phyloP scores from a whole-genome alignment of 2,329 filamentous ascomycete species.

The Penicillium psychrosexuale region DNA sequence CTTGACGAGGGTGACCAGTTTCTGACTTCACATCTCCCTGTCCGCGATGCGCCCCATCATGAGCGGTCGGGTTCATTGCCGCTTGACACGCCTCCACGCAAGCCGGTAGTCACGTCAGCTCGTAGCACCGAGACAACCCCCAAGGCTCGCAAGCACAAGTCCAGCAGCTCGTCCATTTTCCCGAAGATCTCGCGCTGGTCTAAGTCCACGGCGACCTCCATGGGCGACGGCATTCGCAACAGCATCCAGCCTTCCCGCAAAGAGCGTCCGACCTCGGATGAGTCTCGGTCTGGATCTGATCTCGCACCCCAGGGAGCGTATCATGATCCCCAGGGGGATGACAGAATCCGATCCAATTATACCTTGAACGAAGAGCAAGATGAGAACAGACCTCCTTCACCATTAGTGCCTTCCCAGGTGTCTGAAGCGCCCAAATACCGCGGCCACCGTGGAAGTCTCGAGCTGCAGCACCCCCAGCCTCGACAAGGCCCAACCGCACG shows the following conservation, averaged over 20 bases:
- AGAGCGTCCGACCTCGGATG: slow-evolving; percentile 59
- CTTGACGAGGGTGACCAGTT: slow-evolving; percentile 51
- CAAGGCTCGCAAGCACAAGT: slow-evolving; percentile 79
- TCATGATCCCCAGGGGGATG: slow-evolving; percentile 47
- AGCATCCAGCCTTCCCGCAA: slow-evolving; percentile 55
- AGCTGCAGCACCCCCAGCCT: slow-evolving; percentile 64
- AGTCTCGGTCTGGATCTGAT: slow-evolving; percentile 76
- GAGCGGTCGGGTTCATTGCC: slow-evolving; percentile 44
- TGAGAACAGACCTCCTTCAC: slow-evolving; percentile 55
- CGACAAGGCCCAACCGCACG: slow-evolving; percentile 60
- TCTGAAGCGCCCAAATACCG: slow-evolving; percentile 62
- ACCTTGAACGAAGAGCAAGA: slow-evolving; percentile 42
- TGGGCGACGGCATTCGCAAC: slow-evolving; percentile 71
- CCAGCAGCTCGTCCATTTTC: slow-evolving; percentile 74
- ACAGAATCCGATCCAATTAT: slow-evolving; percentile 44
- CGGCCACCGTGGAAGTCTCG: slow-evolving; percentile 61
- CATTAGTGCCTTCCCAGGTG: slow-evolving; percentile 59
- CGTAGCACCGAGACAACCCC: slow-evolving; percentile 78
- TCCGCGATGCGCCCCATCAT: slow-evolving; percentile 50
- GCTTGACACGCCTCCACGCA: slow-evolving; percentile 45
- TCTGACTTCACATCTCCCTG: slow-evolving; percentile 55
- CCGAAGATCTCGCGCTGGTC: slow-evolving; percentile 97
- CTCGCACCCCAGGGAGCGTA: slow-evolving; percentile 54
- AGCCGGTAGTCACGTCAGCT: slow-evolving; percentile 43
- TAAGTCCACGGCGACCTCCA: slow-evolving; percentile 87